Percentiles rank a stretch among this genome's conserved stretches.
Conservation (phyloP, 441 rosid species). For the Brassica hybrid region DNA sequence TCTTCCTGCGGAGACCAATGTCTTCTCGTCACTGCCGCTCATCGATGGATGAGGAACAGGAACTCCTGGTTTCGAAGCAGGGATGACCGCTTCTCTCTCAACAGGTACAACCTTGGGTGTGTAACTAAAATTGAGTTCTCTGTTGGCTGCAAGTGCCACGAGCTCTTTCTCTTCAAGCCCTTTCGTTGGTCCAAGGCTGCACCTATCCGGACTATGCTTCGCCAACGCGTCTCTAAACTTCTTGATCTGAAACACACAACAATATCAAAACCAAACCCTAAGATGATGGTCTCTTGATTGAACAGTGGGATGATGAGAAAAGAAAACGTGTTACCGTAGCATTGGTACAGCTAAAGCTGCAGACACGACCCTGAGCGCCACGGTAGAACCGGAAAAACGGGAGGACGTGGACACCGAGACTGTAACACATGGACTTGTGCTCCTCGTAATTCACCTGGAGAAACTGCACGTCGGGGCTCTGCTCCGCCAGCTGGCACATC, state of each 20-base stretch:
- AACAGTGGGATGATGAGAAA: background rate
- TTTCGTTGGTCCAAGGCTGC: constrained; percentile 80
- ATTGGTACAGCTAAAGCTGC: constrained; percentile 96
- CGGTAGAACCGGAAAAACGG: constrained; percentile 89
- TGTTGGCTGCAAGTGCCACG: constrained; percentile 81
- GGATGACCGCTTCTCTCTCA: constrained; percentile 28
- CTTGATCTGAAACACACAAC: constrained; percentile 59
- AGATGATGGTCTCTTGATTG: background rate
- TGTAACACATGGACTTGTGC: constrained; percentile 93
- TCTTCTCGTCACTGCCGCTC: constrained; percentile 44
- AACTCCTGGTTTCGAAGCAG: constrained; percentile 33
- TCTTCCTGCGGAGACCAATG: constrained; percentile 65
- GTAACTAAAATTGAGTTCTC: constrained; percentile 71
- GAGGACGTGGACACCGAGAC: constrained; percentile 87
- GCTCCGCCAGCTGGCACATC: constrained; percentile 87
- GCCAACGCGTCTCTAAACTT: constrained; percentile 91
- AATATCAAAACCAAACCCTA: too few relatives aligned
- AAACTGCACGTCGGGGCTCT: constrained; percentile 78
- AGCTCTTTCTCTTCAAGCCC: constrained; percentile 96
- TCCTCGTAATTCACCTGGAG: constrained; percentile 94
- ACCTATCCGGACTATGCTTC: constrained; percentile 74
- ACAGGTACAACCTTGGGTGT: constrained; percentile 46
- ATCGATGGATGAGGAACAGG: constrained; percentile 42
- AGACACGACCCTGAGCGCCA: constrained; percentile 86
- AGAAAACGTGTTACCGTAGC: constrained; percentile 70